A percentile compares a stretch with the other conserved stretches of the same genome.
These are phyloP conservation scores for Liriodendron chinense DNA, from an alignment of 164 flowering plant species.

Conservation along the genomic window DNA sequence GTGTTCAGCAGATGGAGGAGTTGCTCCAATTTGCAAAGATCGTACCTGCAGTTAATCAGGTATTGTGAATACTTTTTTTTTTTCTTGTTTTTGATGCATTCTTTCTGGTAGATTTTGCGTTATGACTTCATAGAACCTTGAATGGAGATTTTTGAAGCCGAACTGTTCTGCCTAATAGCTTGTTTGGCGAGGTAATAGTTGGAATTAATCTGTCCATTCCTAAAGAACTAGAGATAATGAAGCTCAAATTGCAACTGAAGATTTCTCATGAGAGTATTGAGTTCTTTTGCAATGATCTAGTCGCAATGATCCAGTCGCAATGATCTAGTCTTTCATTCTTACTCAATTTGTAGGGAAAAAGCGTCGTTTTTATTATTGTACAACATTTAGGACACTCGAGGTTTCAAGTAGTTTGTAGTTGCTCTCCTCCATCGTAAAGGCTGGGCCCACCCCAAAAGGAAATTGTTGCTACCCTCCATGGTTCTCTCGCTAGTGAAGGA, in stretches of 20 bases:
- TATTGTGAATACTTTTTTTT: constrained; percentile 11
- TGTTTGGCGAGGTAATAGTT: background rate
- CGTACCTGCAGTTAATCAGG: constrained; percentile 85
- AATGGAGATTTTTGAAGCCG: background rate
- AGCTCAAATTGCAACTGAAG: background rate
- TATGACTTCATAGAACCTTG: background rate
- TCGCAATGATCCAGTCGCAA: too few species aligned
- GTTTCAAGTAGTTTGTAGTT: background rate
- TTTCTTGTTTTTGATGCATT: background rate
- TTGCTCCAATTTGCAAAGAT: constrained; percentile 67
- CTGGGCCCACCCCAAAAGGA: background rate
- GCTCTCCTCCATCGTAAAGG: background rate
- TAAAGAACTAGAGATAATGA: background rate
- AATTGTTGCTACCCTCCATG: background rate
- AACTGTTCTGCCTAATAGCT: background rate
- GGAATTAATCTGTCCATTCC: background rate
- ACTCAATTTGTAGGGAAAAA: background rate
- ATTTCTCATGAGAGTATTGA: background rate
- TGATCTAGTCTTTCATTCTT: background rate
- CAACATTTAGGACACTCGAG: background rate
- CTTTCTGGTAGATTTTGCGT: background rate
- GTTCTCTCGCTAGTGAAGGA: background rate
- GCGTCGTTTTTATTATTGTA: too few species aligned
- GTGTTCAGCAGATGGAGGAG: constrained; percentile 59
- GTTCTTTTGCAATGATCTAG: background rate